Evolutionary conservation across 495 filamentous ascomycete genomes (phyloP).

Genomic region (Daldinia loculata): DNA sequence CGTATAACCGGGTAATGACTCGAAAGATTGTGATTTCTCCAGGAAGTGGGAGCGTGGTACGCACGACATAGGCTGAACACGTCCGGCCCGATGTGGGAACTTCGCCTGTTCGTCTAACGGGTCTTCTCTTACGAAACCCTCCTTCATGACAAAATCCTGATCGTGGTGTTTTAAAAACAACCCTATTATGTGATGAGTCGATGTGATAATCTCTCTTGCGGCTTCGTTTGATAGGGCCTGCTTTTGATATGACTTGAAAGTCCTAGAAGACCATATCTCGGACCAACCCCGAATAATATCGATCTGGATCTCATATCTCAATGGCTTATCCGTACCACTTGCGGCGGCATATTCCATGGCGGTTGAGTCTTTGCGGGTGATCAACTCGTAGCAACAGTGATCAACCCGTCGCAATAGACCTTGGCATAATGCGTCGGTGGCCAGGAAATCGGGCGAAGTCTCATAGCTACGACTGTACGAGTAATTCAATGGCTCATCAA

Average conservation of each 20-base stretch:
- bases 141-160: slow-evolving; percentile 53
- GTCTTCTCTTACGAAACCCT: slow-evolving; percentile 48
- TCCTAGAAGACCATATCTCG: slow-evolving; percentile 56
- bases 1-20: slow-evolving; percentile 55
- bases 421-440: slow-evolving; percentile 52
- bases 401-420: slow-evolving; percentile 57
- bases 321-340: slow-evolving; percentile 51
- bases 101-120: slow-evolving; percentile 43
- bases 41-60: slow-evolving; percentile 54
- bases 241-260: slow-evolving; percentile 56
- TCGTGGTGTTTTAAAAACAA: slow-evolving; percentile 58
- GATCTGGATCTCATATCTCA: slow-evolving; percentile 56
- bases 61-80: slow-evolving; percentile 49
- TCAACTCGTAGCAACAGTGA: slow-evolving; percentile 57
- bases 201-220: slow-evolving; percentile 54
- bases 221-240: slow-evolving; percentile 51
- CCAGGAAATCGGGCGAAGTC: slow-evolving; percentile 50
- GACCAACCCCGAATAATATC: slow-evolving; percentile 49
- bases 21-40: slow-evolving; percentile 53
- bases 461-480: slow-evolving; percentile 54
- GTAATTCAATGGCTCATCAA: slow-evolving; percentile 54
- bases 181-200: slow-evolving; percentile 55
- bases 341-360: slow-evolving; percentile 51
- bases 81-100: slow-evolving; percentile 44
- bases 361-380: slow-evolving; percentile 58